Percentiles rank a stretch among this genome's conserved stretches.
Evolutionary conservation across 169 alveolate species (phyloP).

Genomic region (Fabrea salina): DNA sequence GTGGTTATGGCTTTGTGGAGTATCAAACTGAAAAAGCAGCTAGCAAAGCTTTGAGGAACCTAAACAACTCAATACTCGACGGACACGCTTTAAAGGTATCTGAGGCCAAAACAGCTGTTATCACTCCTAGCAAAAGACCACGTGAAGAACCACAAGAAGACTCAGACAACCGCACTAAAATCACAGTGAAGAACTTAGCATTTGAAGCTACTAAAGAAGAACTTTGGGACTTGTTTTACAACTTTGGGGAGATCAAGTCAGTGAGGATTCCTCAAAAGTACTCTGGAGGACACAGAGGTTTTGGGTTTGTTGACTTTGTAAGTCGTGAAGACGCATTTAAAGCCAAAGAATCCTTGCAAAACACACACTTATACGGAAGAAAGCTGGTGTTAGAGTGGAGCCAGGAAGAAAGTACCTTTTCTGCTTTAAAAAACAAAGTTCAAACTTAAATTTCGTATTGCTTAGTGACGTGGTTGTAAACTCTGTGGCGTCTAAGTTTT

Average conservation of each 20-base stretch:
- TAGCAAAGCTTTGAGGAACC: constrained; percentile 50
- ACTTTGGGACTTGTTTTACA: constrained; percentile 64
- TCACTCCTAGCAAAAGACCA: constrained; percentile 21
- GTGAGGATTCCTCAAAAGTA: constrained; percentile 81
- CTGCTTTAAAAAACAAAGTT: not conserved
- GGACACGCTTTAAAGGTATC: constrained; percentile 56
- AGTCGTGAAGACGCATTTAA: constrained; percentile 66
- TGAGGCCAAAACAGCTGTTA: constrained; percentile 36
- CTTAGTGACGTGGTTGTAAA: too few relatives aligned
- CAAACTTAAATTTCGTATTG: too few relatives aligned
- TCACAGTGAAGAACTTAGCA: constrained; percentile 79
- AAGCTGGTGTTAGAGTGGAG: constrained; percentile 69
- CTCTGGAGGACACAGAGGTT: constrained; percentile 71
- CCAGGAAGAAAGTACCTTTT: constrained; percentile 35
- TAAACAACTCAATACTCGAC: constrained; percentile 53
- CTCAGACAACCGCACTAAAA: constrained; percentile 43
- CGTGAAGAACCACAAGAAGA: constrained; percentile 36
- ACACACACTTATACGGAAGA: constrained; percentile 72
- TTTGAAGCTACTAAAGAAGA: constrained; percentile 77
- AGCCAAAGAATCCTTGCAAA: constrained; percentile 52
- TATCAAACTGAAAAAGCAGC: constrained; percentile 46
- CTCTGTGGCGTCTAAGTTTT: too few relatives aligned
- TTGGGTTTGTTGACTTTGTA: constrained; percentile 73
- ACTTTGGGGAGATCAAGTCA: constrained; percentile 70
- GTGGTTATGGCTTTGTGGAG: constrained; percentile 81